Evolutionary conservation across 2,329 filamentous ascomycete species (phyloP), one percentile per base, ranked within the genome.

Genomic region (Diaporthe nobilis): DNA sequence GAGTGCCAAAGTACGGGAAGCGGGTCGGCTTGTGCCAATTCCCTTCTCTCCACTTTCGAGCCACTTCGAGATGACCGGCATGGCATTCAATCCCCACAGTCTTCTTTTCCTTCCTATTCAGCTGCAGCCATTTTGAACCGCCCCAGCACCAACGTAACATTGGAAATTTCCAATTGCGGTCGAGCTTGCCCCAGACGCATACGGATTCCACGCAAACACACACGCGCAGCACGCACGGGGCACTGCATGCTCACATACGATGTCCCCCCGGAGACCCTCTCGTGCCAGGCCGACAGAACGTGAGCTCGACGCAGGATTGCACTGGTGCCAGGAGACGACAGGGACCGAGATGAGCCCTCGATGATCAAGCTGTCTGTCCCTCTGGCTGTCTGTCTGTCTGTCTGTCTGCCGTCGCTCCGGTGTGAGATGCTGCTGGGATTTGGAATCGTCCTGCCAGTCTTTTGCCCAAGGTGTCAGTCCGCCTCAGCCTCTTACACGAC

Each of bases 81-180:
- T 55, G 49, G 65, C 65, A 42, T 55, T 53, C 34, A 42, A 70
- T 70, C 65, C 49, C 65, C 65, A 70, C 65, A 70, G 13, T n/a
- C 65, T 55, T 55, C 57, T 73, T 42, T 72, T 65, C 42, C 34
- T 63, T 73, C 65, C 65, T 55, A 9, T 55, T 39, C 71, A 73
- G 58, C 71, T 73, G 58, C 71, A 70, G 34, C 47, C 65, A 55
- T 65, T 58, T 28, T 25, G 25, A n/a, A 15, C 28, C 31, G 68
- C 68, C 55, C 71, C 71, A 73, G 71, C 71, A 42, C 49, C 71
- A 22, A 63, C 71, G 71, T 65, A 65, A 73, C 71, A 65, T 63
- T 53, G n/a, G 71, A 55, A 73, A 73, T 73, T 60, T 73, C 71
- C 71, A 58, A 12, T 63, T 72, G 71, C 47, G 34, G 28, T 65